Evolutionary conservation across 768 basidiomycete species (phyloP), one percentile per base, ranked within the genome.

Genomic region (Lactifluus volemus): DNA sequence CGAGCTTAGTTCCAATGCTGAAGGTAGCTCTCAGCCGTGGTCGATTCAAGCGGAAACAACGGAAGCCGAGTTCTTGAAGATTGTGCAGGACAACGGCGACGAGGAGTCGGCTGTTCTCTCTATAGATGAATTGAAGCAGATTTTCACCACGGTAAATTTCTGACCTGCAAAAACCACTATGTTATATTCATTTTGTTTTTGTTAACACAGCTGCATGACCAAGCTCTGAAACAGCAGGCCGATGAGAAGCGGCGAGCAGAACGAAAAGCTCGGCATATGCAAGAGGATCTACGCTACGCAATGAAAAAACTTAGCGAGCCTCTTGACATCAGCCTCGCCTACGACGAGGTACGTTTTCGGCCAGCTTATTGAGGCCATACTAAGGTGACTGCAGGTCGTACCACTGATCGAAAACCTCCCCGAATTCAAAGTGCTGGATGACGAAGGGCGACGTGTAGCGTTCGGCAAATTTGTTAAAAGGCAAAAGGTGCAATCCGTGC

Each of bases 201-300:
- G 32, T 49, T 14, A 47, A 49, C 58, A 9, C 66, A 97, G 94
- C 69, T 98, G 21, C 88, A 83, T 55, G 83, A 84, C 8, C 78
- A 79, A 58, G 87, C 88, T 12, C 61, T 83, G 45, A 88, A 84
- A 72, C 85, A 85, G 63, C 86, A 88, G 39, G 87, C 88, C 2
- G 90, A 93, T 15, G 97, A 98, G 71, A 90, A 84, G 71, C 79
- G 86, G n/a, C 82, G 92, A 39, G 75, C 84, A 0, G 97, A 98
- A 73, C 81, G 93, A 59, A 85, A 81, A 68, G 84, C 87, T 60
- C 81, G 95, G 30, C 89, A 96, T 71, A 74, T 92, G 63, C 92
- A 97, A 68, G 97, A 99, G 72, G 97, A 98, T 69, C 78, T 99
- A 41, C 86, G 97, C 6, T 97, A 98, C 74, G 97, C 95, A 0